Evolutionary conservation across 139 green algal genomes (phyloP).

Genomic region (Dunaliella sp.): DNA sequence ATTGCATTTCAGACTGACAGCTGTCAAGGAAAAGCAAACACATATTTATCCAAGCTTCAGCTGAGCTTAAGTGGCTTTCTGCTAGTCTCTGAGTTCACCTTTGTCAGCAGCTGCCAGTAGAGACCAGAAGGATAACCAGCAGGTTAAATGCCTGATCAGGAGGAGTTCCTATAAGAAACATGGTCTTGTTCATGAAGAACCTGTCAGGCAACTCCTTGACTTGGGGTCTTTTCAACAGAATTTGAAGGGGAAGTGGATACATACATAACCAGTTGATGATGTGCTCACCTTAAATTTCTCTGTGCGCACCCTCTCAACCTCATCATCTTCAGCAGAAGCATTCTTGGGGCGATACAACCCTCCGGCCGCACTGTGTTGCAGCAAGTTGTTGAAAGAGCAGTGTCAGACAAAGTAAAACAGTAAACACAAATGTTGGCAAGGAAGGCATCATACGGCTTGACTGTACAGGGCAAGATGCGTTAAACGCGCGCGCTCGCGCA

Average conservation of each 20-base stretch:
- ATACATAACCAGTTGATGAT: not conserved
- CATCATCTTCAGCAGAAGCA: conserved; percentile 54
- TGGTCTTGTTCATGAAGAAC: not conserved
- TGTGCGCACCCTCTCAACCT: conserved; percentile 39
- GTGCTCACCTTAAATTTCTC: conserved; percentile 70
- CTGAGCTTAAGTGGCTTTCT: no score
- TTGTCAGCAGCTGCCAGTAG: not conserved
- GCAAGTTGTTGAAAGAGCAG: no score
- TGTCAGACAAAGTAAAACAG: no score
- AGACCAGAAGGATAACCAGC: not conserved
- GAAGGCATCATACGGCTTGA: no score
- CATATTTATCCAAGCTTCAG: no score
- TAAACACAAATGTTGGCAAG: no score
- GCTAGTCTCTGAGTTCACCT: no score
- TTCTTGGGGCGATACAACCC: conserved; percentile 50
- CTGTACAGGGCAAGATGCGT: no score
- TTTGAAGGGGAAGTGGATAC: not conserved
- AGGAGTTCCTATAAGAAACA: not conserved
- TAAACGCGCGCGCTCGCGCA: no score
- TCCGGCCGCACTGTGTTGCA: conserved; percentile 12
- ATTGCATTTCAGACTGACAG: no score
- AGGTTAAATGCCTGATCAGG: not conserved
- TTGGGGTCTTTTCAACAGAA: not conserved
- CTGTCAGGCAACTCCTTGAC: not conserved
- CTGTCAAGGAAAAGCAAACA: no score